Evolutionary conservation across 164 flowering plant species (phyloP).

Genomic region (Warburgia ugandensis): DNA sequence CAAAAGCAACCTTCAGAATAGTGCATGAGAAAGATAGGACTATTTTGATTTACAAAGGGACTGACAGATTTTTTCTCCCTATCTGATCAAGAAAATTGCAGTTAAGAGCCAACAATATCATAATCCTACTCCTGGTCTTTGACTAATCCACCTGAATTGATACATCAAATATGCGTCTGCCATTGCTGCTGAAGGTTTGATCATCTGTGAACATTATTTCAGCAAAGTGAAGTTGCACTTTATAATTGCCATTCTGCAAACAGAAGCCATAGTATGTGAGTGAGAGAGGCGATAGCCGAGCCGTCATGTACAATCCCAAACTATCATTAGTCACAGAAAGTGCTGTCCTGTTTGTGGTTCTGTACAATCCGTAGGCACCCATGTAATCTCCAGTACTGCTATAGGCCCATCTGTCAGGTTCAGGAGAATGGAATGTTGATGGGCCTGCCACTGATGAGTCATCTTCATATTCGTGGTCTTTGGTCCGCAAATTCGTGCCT

Average conservation of each 20-base stretch:
- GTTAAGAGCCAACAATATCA: neutral
- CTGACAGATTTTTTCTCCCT: no score
- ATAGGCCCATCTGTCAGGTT: slow-evolving; percentile 15
- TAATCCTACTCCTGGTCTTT: neutral
- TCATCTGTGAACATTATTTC: slow-evolving; percentile 59
- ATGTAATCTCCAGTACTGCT: slow-evolving; percentile 15
- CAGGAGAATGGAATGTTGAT: neutral
- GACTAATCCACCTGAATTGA: slow-evolving; percentile 55
- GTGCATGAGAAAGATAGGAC: no score
- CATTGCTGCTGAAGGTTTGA: slow-evolving; percentile 40
- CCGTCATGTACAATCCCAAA: slow-evolving; percentile 33
- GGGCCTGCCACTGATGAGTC: slow-evolving; percentile 6
- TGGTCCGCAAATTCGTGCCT: slow-evolving; percentile 22
- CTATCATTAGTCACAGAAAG: neutral
- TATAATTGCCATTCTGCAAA: slow-evolving; percentile 57
- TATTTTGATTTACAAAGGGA: no score
- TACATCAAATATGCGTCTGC: slow-evolving; percentile 71
- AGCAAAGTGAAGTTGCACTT: slow-evolving; percentile 75
- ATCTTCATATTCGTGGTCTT: slow-evolving; percentile 1
- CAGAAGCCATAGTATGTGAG: slow-evolving; percentile 82
- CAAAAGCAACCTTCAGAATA: no score
- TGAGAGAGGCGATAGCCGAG: slow-evolving; percentile 65
- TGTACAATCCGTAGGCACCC: neutral
- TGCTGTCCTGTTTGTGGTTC: slow-evolving; percentile 1
- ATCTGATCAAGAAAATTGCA: neutral